Conservation (phyloP, 805 yeast genomes). For the Komagataella pseudopastoris region DNA sequence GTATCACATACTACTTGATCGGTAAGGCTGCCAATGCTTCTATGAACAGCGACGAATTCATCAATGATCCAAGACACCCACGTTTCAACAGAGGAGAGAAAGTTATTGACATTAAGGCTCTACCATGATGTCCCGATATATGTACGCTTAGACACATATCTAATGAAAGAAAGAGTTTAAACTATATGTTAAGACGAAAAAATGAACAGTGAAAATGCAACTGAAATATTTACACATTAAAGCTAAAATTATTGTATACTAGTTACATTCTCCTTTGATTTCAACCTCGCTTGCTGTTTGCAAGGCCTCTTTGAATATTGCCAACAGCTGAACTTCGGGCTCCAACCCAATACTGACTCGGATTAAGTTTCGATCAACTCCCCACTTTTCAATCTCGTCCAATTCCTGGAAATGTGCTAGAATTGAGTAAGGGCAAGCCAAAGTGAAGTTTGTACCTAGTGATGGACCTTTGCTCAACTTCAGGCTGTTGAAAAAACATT, state of each 20-base stretch:
- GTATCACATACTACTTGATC: conserved; percentile 54
- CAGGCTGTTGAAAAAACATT: conserved; percentile 58
- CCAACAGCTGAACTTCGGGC: conserved; percentile 42
- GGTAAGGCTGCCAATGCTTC: conserved; percentile 58
- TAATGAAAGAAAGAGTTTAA: background rate
- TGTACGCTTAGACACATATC: background rate
- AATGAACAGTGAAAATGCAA: background rate
- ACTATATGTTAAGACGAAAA: background rate
- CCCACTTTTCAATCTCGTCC: conserved; percentile 70
- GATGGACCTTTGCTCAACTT: conserved; percentile 79
- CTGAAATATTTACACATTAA: background rate
- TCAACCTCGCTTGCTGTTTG: conserved; percentile 18
- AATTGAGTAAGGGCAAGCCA: conserved; percentile 83
- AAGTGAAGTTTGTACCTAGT: conserved; percentile 77
- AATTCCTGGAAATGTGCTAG: conserved; percentile 76
- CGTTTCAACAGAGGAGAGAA: conserved; percentile 54
- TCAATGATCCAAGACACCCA: conserved; percentile 95
- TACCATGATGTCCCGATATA: background rate
- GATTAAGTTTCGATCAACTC: conserved; percentile 65
- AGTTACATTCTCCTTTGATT: background rate
- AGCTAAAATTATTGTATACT: conserved; percentile 1
- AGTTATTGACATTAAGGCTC: conserved; percentile 5
- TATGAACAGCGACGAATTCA: conserved; percentile 64
- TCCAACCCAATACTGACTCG: conserved; percentile 83
- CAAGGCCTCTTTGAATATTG: conserved; percentile 37